phyloP scores from a whole-genome alignment of 1,284 basidiomycete species.

The Rhodotorula sp. region DNA sequence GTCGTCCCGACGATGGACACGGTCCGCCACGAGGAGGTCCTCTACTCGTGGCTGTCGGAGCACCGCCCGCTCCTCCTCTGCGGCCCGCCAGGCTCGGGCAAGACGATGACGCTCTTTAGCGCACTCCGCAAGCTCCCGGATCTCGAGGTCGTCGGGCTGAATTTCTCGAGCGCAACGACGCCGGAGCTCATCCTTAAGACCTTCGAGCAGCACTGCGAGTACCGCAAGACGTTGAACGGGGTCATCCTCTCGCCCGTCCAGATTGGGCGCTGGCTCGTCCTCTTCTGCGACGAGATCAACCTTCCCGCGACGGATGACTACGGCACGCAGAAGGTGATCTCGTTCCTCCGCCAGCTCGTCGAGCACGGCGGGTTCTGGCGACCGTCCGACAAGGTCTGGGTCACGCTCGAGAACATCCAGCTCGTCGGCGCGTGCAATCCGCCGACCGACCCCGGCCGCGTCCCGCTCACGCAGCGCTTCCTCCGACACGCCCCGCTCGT shows the following conservation, averaged over 20 bases:
- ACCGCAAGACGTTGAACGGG: conserved; percentile 96
- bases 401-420: conserved; percentile 95
- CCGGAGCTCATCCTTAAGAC: conserved; percentile 98
- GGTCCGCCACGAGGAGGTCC: conserved; percentile 95
- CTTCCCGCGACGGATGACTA: conserved; percentile 96
- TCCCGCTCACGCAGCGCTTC: conserved; percentile 96
- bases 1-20: conserved; percentile 99
- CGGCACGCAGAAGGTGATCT: conserved; percentile 97
- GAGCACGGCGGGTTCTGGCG: conserved; percentile 96
- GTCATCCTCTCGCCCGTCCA: conserved; percentile 90
- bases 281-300: conserved; percentile 99
- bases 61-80: conserved; percentile 99
- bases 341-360: conserved; percentile 95
- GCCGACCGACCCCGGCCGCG: conserved; percentile 98
- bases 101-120: conserved; percentile 99
- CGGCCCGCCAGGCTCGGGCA: conserved; percentile 97
- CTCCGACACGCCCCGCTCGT: conserved; percentile 96
- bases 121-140: conserved; percentile 96
- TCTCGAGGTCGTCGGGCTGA: conserved; percentile 98
- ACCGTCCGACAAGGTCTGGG: conserved; percentile 93
- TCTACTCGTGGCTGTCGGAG: conserved; percentile 98
- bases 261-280: conserved; percentile 95
- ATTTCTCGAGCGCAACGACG: conserved; percentile 98
- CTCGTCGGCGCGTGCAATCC: conserved; percentile 99
- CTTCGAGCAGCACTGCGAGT: conserved; percentile 99